phyloP scores from a whole-genome alignment of 2,329 filamentous ascomycete genomes.

The Penicillium frequentans region DNA sequence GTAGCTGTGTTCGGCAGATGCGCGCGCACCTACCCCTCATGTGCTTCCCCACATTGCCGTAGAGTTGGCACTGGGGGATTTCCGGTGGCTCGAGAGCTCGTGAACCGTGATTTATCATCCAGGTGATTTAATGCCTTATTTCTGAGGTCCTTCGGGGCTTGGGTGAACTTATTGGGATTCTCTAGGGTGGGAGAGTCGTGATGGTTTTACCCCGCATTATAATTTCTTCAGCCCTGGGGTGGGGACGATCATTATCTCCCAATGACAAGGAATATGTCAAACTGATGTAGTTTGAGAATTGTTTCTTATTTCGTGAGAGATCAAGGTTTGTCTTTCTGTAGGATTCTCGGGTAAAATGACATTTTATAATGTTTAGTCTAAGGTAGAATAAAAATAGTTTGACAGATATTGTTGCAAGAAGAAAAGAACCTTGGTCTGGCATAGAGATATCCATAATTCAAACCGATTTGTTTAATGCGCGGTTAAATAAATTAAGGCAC shows the following conservation, averaged over 20 bases:
- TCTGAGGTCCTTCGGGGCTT: too few species aligned
- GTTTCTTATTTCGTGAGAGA: too few species aligned
- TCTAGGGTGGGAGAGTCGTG: not conserved
- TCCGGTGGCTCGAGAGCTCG: not conserved
- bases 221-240: not conserved
- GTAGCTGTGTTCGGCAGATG: not conserved
- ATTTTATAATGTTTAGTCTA: too few species aligned
- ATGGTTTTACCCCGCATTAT: not conserved
- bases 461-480: too few species aligned
- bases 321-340: too few species aligned
- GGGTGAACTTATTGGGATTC: not conserved
- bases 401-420: too few species aligned
- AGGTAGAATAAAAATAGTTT: too few species aligned
- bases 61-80: not conserved
- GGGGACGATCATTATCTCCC: not conserved
- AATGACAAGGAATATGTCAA: not conserved
- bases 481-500: too few species aligned
- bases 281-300: too few species aligned
- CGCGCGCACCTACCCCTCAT: not conserved
- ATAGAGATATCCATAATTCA: too few species aligned
- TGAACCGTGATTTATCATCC: not conserved
- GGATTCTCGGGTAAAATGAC: too few species aligned
- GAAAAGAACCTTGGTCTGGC: too few species aligned
- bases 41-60: not conserved
- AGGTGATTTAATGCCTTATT: not conserved